Conservation (phyloP, 495 filamentous ascomycete species). For the Letharia columbiana region DNA sequence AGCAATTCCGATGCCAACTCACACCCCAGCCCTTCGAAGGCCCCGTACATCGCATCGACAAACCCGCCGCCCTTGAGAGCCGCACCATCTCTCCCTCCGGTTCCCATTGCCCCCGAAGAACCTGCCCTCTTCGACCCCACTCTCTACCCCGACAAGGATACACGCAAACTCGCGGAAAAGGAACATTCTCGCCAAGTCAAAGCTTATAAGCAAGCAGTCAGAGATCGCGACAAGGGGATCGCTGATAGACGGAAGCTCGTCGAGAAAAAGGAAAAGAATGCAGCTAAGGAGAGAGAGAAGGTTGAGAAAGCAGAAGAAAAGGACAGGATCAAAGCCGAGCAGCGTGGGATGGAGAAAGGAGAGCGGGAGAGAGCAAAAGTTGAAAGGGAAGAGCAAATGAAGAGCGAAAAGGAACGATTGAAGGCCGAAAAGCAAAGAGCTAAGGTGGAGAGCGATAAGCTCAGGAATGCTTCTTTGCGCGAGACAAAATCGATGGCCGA, state of each 20-base stretch:
- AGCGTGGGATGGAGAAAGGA: constrained; percentile 21
- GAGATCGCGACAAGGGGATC: constrained; percentile 54
- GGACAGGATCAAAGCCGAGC: constrained; percentile 28
- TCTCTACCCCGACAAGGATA: constrained; percentile 48
- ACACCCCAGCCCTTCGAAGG: background rate
- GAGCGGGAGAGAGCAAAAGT: constrained; percentile 27
- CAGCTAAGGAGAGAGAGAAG: constrained; percentile 39
- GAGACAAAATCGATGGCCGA: background rate
- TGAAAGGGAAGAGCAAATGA: constrained; percentile 19
- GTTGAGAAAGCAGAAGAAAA: constrained; percentile 32
- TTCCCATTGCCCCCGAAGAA: constrained; percentile 33
- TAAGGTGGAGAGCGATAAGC: background rate
- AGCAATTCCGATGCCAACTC: background rate
- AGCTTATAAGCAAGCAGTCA: constrained; percentile 51
- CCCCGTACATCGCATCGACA: background rate
- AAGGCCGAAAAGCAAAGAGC: constrained; percentile 9
- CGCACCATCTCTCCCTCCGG: constrained; percentile 26
- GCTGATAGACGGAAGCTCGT: constrained; percentile 49
- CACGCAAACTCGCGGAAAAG: constrained; percentile 56
- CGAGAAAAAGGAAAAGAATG: constrained; percentile 46
- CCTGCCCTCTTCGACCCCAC: constrained; percentile 43
- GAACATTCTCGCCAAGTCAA: constrained; percentile 50
- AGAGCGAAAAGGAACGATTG: constrained; percentile 20
- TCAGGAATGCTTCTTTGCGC: background rate
- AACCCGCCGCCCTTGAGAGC: background rate